Evolutionary conservation across 164 flowering plant species (phyloP).

Genomic region (Umbilicus rupestris): DNA sequence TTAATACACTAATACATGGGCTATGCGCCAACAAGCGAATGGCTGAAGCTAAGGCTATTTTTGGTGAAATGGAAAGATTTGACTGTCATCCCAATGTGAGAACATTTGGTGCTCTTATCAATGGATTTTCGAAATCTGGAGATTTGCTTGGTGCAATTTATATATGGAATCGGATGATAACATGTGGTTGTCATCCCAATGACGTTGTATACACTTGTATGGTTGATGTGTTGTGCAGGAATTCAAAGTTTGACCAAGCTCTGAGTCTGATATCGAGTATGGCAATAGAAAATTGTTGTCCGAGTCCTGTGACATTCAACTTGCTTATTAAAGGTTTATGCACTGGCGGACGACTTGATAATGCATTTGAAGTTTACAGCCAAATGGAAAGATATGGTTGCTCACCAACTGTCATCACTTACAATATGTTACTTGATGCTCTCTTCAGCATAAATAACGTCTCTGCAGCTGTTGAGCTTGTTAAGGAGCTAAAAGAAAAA

Average conservation of each 20-base stretch:
- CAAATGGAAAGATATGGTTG: slow-evolving; percentile 51
- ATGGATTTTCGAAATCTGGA: slow-evolving; percentile 54
- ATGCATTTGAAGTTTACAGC: slow-evolving; percentile 41
- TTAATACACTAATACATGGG: slow-evolving; percentile 54
- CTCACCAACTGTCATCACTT: slow-evolving; percentile 46
- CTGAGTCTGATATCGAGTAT: slow-evolving; percentile 44
- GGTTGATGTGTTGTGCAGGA: slow-evolving; percentile 64
- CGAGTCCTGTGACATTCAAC: slow-evolving; percentile 58
- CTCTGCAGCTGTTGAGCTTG: slow-evolving; percentile 31
- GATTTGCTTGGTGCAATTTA: slow-evolving; percentile 51
- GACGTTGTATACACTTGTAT: slow-evolving; percentile 68
- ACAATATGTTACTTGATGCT: slow-evolving; percentile 61
- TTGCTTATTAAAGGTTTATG: slow-evolving; percentile 61
- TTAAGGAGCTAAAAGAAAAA: slow-evolving; percentile 39
- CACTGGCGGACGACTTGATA: slow-evolving; percentile 34
- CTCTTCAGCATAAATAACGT: slow-evolving; percentile 33
- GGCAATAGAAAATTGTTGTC: slow-evolving; percentile 47
- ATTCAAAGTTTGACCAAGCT: slow-evolving; percentile 56
- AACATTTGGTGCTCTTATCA: slow-evolving; percentile 56
- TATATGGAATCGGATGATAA: slow-evolving; percentile 70
- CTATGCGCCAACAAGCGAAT: slow-evolving; percentile 39
- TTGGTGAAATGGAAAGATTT: slow-evolving; percentile 38
- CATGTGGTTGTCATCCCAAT: slow-evolving; percentile 58
- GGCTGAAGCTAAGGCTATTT: slow-evolving; percentile 32
- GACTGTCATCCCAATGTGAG: slow-evolving; percentile 44